Evolutionary conservation across 2,329 filamentous ascomycete species (phyloP).

Genomic region (Aurifilum marmelostoma): DNA sequence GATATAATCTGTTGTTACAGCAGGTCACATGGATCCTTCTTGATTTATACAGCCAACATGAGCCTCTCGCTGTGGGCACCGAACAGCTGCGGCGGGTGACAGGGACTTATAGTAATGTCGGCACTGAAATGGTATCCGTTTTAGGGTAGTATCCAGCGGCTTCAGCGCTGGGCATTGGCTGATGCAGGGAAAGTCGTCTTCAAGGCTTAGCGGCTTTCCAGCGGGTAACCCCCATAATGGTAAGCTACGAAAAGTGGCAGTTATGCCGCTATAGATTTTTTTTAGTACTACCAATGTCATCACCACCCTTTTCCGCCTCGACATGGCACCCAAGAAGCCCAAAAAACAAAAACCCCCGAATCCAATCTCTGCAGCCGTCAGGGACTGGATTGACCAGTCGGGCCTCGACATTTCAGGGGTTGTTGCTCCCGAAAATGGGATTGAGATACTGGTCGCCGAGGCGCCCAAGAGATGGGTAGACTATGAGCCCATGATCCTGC

Average conservation of each 20-base stretch:
- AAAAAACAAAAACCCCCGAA: constrained; percentile 39
- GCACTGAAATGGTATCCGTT: too few species aligned
- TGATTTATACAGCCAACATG: not conserved
- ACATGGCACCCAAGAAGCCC: constrained; percentile 17
- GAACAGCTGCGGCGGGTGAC: too few species aligned
- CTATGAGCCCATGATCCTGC: constrained; percentile 64
- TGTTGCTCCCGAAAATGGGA: constrained; percentile 15
- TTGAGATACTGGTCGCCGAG: constrained; percentile 40
- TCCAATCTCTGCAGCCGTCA: constrained; percentile 42
- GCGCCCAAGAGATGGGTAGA: constrained; percentile 62
- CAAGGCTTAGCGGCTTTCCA: too few species aligned
- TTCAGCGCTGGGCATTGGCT: not conserved
- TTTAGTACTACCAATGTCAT: too few species aligned
- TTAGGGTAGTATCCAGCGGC: too few species aligned
- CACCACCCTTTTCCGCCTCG: not conserved
- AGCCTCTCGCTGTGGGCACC: too few species aligned
- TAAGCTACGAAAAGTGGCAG: too few species aligned
- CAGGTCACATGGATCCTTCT: too few species aligned
- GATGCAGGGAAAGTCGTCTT: not conserved
- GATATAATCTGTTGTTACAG: too few species aligned
- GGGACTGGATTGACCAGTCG: constrained; percentile 39
- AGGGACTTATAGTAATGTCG: too few species aligned
- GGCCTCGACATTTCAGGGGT: not conserved
- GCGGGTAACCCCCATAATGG: too few species aligned
- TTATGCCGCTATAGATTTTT: too few species aligned